phyloP scores from a whole-genome alignment of 2,329 filamentous ascomycete genomes.

The Polychaeton citri region DNA sequence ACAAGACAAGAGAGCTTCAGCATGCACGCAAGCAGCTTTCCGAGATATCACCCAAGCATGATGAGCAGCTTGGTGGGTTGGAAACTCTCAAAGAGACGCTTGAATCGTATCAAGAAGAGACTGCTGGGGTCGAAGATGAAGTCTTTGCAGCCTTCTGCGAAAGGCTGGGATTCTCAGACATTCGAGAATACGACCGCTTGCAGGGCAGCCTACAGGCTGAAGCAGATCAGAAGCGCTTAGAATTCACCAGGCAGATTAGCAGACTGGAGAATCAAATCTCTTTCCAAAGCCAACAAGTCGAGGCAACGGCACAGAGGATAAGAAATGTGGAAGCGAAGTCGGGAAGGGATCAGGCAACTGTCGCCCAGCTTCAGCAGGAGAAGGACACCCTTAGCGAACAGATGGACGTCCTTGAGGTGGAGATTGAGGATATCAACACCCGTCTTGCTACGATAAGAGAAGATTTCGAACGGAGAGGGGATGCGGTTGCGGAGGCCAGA shows the following conservation, averaged over 20 bases:
- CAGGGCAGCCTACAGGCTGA: conserved; percentile 89
- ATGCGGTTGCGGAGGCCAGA: conserved; percentile 66
- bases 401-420: conserved; percentile 58
- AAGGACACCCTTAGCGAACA: conserved; percentile 62
- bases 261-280: conserved; percentile 47
- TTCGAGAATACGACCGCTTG: conserved; percentile 84
- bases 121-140: conserved; percentile 74
- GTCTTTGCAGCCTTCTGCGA: conserved; percentile 78
- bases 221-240: conserved; percentile 69
- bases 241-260: conserved; percentile 68
- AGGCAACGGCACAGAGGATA: conserved; percentile 57
- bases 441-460: conserved; percentile 55
- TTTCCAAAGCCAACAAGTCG: conserved; percentile 58
- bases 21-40: conserved; percentile 59
- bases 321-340: conserved; percentile 53
- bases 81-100: conserved; percentile 47
- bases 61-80: conserved; percentile 57
- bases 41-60: conserved; percentile 65
- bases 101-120: conserved; percentile 45
- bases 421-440: conserved; percentile 63
- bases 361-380: conserved; percentile 56
- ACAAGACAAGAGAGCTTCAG: conserved; percentile 70
- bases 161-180: conserved; percentile 73
- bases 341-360: conserved; percentile 52
- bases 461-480: conserved; percentile 54